These are phyloP conservation scores for Fusarium austroafricanum DNA, from an alignment of 2,329 filamentous ascomycete species.

Conservation along the genomic window DNA sequence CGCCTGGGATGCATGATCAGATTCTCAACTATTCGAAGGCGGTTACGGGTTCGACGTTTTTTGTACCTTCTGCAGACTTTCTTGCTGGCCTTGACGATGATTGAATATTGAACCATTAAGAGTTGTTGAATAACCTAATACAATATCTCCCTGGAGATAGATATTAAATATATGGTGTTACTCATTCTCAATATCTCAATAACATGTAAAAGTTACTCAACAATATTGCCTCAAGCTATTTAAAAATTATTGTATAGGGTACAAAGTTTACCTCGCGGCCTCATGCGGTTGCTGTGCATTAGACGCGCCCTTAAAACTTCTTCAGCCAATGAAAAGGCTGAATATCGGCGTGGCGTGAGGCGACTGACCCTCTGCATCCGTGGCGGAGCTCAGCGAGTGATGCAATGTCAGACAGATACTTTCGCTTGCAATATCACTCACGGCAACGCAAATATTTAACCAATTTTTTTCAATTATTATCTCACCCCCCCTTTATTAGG, in stretches of 20 bases:
- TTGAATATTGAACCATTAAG: background rate
- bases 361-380: background rate
- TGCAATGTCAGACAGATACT: slow-evolving; percentile 11
- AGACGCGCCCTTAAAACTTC: background rate
- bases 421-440: background rate
- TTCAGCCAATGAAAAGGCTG: background rate
- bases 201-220: too few species aligned
- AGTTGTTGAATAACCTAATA: background rate
- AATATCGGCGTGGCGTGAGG: too few species aligned
- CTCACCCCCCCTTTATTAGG: too few species aligned
- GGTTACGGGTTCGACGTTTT: slow-evolving; percentile 65
- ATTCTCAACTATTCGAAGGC: slow-evolving; percentile 66
- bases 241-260: too few species aligned
- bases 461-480: too few species aligned
- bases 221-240: too few species aligned
- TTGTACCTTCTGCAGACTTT: slow-evolving; percentile 54
- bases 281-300: background rate
- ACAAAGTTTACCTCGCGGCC: too few species aligned
- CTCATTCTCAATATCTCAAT: too few species aligned
- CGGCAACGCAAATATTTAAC: background rate
- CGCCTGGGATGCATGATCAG: slow-evolving; percentile 65
- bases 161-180: too few species aligned
- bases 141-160: too few species aligned
- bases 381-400: slow-evolving; percentile 9
- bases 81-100: slow-evolving; percentile 20